Conservation (phyloP, 1,139 yeast species). For the Hemisphaericaspora xylofermentans region DNA sequence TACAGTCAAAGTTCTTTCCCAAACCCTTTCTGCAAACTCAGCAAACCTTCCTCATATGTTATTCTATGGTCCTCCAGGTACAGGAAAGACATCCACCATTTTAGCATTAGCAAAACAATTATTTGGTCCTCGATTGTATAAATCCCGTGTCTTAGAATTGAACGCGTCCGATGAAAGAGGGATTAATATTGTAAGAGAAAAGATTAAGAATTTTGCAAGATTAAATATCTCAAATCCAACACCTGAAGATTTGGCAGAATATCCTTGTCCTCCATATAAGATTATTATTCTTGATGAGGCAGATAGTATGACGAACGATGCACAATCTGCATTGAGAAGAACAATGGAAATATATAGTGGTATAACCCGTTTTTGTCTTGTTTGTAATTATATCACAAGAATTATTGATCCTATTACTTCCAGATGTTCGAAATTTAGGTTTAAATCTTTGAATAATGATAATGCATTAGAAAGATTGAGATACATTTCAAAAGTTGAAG, state of each 20-base stretch:
- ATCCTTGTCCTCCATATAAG: constrained; percentile 95
- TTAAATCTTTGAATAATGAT: constrained; percentile 69
- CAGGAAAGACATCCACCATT: constrained; percentile 93
- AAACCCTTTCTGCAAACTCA: constrained; percentile 57
- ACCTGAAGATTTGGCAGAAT: constrained; percentile 60
- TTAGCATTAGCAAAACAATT: constrained; percentile 83
- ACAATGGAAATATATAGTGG: constrained; percentile 94
- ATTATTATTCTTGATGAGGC: constrained; percentile 90
- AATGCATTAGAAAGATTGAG: constrained; percentile 69
- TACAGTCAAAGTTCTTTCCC: constrained; percentile 80
- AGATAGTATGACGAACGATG: constrained; percentile 98
- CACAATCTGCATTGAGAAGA: constrained; percentile 91
- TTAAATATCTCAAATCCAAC: constrained; percentile 81
- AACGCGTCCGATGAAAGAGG: constrained; percentile 98
- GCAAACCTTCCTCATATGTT: constrained; percentile 93
- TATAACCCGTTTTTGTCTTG: constrained; percentile 88
- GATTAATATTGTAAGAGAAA: constrained; percentile 87
- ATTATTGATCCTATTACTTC: constrained; percentile 96
- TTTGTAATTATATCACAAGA: constrained; percentile 93
- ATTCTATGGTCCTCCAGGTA: constrained; percentile 97
- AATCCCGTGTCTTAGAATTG: constrained; percentile 80
- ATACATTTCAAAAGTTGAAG: constrained; percentile 57
- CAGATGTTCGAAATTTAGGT: constrained; percentile 92
- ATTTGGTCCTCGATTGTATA: constrained; percentile 68
- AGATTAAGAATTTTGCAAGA: constrained; percentile 89